Evolutionary conservation across 805 yeast genomes (phyloP), one percentile per base, ranked within the genome.

Genomic region (Candida quercuum): DNA sequence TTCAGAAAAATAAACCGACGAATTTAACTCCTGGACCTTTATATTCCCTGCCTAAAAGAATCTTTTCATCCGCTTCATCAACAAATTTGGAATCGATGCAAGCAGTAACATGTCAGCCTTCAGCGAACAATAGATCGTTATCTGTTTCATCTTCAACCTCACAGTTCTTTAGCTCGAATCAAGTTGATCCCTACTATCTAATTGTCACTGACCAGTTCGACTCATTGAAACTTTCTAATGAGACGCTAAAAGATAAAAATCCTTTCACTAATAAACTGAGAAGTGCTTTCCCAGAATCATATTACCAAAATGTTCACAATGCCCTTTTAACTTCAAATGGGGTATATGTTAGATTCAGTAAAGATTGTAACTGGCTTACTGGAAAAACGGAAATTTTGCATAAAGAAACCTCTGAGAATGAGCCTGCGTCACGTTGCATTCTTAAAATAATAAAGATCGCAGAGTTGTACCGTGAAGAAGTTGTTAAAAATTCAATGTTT

Each of bases 381-480:
- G 48, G 57, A 0, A 49, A 47, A 22, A 53, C 57, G 20, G 63
- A 59, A 20, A 35, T 42, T 4, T 38, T 32, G 4, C 33, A 29
- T 12, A 33, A 20, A 7, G 23, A 28, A 3, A n/a, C 16, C 23
- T 15, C 30, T 5, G 33, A 32, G 3, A 21, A 32, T 21, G 42
- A 41, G 13, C 23, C 43, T 28, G 19, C 26, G 4, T 16, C 33
- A 5, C 30, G 27, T 2, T 34, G 44, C 10, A 14, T 42, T 4
- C 10, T 66, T 1, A 55, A 72, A 36, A 63, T 70, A 7, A 46
- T 64, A 30, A 69, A 67, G 37, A 56, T 64, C 31, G 70, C 71
- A 3, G 60, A 64, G 43, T 32, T 71, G 5, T 59, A 59, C 29
- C 54, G 59, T 29, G 68, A 71, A 40, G 76, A 71, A 43, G 47